Percentiles rank a stretch among this genome's conserved stretches.
Conservation (phyloP, 2,329 filamentous ascomycete species). For the Boeremia exigua region DNA sequence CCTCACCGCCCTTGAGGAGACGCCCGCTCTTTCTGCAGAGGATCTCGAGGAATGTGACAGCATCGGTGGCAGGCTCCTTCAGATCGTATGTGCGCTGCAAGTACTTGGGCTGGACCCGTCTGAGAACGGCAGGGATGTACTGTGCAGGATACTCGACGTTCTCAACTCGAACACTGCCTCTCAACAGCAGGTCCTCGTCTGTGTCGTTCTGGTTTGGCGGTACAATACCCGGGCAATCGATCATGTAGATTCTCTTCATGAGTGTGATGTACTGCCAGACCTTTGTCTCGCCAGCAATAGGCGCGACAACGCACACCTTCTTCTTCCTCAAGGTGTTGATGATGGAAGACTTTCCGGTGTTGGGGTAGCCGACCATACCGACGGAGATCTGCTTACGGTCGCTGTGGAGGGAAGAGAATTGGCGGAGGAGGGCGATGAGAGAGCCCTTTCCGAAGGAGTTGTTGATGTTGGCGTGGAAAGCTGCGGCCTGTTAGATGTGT, state of each 20-base stretch:
- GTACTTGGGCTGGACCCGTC: constrained; percentile 82
- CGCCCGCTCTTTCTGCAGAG: constrained; percentile 87
- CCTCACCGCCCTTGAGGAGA: constrained; percentile 88
- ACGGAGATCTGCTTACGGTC: constrained; percentile 95
- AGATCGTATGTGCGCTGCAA: constrained; percentile 93
- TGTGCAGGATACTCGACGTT: constrained; percentile 97
- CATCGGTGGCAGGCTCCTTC: constrained; percentile 73
- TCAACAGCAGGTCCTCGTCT: constrained; percentile 84
- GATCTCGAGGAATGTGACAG: constrained; percentile 83
- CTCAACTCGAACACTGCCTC: constrained; percentile 91
- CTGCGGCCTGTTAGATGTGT: constrained; percentile 45
- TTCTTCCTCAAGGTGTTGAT: constrained; percentile 97
- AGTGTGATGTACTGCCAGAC: constrained; percentile 97
- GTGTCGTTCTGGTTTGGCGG: constrained; percentile 85
- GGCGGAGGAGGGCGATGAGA: constrained; percentile 86
- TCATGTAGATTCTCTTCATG: constrained; percentile 93
- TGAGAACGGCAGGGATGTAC: constrained; percentile 85
- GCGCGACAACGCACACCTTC: constrained; percentile 90
- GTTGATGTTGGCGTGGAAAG: constrained; percentile 92
- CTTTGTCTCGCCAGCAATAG: constrained; percentile 95
- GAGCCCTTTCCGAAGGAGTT: constrained; percentile 98
- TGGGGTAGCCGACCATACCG: constrained; percentile 87
- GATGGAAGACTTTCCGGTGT: constrained; percentile 94
- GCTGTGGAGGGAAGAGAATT: constrained; percentile 89
- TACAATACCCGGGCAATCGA: constrained; percentile 96